These are phyloP conservation scores for Coemansia umbellata DNA, from an alignment of 192 early-diverging fungal species.

Conservation along the genomic window DNA sequence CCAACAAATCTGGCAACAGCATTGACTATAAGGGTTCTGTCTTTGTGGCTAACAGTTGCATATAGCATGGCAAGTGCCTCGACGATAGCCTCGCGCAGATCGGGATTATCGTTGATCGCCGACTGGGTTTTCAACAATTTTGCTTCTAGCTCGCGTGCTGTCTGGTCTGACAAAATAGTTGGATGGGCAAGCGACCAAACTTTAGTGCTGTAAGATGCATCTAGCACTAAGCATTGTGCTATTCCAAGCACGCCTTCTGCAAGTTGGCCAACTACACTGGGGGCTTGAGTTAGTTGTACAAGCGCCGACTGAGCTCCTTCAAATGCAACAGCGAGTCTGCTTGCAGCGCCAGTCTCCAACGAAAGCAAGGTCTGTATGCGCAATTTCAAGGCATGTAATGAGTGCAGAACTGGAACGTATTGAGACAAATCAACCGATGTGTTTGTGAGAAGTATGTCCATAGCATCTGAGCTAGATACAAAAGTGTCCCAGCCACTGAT, in stretches of 20 bases:
- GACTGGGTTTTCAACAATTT: neutral
- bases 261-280: neutral
- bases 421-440: neutral
- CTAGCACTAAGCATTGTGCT: slow-evolving; percentile 17
- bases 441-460: too few species aligned
- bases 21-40: slow-evolving; percentile 25
- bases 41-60: slow-evolving; percentile 23
- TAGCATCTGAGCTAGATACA: neutral
- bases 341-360: slow-evolving; percentile 6
- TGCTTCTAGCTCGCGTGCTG: slow-evolving; percentile 21
- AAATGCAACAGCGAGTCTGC: slow-evolving; percentile 43
- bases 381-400: slow-evolving; percentile 1
- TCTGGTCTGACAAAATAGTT: slow-evolving; percentile 17
- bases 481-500: slow-evolving; percentile 16
- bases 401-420: slow-evolving; percentile 13
- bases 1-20: slow-evolving; percentile 19
- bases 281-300: neutral
- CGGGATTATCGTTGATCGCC: neutral
- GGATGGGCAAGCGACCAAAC: slow-evolving; percentile 35
- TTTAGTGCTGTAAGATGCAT: slow-evolving; percentile 27
- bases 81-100: slow-evolving; percentile 8
- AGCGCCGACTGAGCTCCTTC: slow-evolving; percentile 23
- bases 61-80: slow-evolving; percentile 49
- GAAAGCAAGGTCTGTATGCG: slow-evolving; percentile 16
- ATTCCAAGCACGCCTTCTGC: neutral